Evolutionary conservation across 1,284 basidiomycete genomes (phyloP), one percentile per base, ranked within the genome.

Genomic region (Tremellales sp.): DNA sequence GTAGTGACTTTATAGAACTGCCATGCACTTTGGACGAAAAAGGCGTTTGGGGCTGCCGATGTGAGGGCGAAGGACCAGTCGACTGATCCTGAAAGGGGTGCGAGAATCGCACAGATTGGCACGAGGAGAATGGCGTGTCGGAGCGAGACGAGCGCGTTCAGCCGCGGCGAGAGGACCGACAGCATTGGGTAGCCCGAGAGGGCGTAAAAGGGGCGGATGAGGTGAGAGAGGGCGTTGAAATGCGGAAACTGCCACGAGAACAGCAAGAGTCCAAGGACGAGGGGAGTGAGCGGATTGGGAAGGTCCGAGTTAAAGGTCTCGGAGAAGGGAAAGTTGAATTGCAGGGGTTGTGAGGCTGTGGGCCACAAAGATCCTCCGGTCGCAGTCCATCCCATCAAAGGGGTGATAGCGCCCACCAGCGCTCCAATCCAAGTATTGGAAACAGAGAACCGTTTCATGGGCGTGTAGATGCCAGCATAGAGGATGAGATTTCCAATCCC

Each of bases 161-260:
- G 82, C 10, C 74, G 65, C 1, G 94, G 90, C 35, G 84, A 78
- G 37, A 88, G 75, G 46, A 92, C 86, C 21, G 85, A 82, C 29
- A 97, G 82, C 95, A 98, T 99, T 33, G 81, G 80, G 68, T 95
- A 99, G 14, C 93, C 94, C 5, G 87, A 90, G 61, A 90, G 82
- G 0, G 94, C 90, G 72, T 99, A 99, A 27, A 87, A 86, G 14
- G 81, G 82, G 22, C 92, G 81, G 12, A 95, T 81, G 40, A 92
- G 78, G 72, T 97, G 82, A 3, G 92, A 84, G n/a, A 98, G 78
- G 1, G 90, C 76, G 73, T 95, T 97, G 76, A 99, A 98, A 71
- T 98, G 95, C 16, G 95, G 94, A 71, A 98, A 98, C 68, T 99
- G 95, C 95, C 95, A 99, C 49, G 86, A 87, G 74, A 85, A 99